Evolutionary conservation across 2,329 filamentous ascomycete genomes (phyloP).

Genomic region (Alternaria brassicae): DNA sequence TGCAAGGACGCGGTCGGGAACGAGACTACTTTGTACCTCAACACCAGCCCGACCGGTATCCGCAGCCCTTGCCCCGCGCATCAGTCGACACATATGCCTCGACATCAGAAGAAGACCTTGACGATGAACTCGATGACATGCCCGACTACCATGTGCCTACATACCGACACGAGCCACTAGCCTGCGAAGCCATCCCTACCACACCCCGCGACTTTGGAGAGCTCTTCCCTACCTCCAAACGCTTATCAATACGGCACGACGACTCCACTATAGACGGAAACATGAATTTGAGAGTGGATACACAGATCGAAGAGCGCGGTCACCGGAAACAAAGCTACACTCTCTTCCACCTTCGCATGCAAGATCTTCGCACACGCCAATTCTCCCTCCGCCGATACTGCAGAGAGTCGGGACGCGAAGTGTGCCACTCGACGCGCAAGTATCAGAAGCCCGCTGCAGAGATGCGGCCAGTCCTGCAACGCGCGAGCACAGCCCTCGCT

Average conservation of each 20-base stretch:
- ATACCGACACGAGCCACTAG: conserved; percentile 68
- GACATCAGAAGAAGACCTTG: conserved; percentile 68
- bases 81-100: conserved; percentile 85
- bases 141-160: conserved; percentile 65
- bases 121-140: conserved; percentile 53
- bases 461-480: conserved; percentile 60
- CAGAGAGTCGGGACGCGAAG: conserved; percentile 88
- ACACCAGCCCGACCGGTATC: conserved; percentile 21
- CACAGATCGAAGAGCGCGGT: conserved; percentile 67
- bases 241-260: conserved; percentile 85
- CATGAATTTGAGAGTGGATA: conserved; percentile 94
- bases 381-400: conserved; percentile 93
- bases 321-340: conserved; percentile 70
- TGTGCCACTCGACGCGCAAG: conserved; percentile 82
- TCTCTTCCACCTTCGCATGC: conserved; percentile 94
- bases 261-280: conserved; percentile 90
- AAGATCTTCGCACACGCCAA: conserved; percentile 83
- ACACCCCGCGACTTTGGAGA: conserved; percentile 82
- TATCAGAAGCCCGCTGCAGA: conserved; percentile 64
- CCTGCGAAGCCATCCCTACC: conserved; percentile 73
- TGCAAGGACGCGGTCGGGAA: conserved; percentile 33
- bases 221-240: conserved; percentile 84
- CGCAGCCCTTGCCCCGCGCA: conserved; percentile 51
- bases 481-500: conserved; percentile 66
- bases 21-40: conserved; percentile 33